Base-by-base conservation (phyloP, 805 yeast species). In the Candida nemodendra region DNA sequence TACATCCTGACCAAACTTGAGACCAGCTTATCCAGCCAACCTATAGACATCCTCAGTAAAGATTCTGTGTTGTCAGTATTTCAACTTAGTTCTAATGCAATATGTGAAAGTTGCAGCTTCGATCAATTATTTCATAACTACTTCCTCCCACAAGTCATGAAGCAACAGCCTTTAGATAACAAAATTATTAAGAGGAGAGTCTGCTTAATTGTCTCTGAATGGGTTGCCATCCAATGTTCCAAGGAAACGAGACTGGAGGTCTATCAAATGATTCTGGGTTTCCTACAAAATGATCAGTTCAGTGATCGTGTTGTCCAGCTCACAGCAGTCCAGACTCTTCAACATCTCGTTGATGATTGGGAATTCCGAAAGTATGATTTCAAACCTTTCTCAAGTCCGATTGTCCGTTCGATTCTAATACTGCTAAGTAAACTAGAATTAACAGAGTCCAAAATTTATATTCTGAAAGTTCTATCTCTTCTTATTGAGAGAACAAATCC, bases 61-160 rank as follows among this genome's bases (percentile, higher is more conserved):
- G 99, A 91, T 61, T 75, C 95, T 0, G 79, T 84, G 0, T 71
- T 88, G 42, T 76, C 89, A 18, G 84, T 88, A n/a, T 84, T 93
- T 49, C 95, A 89, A 60, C 67, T 86, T 18, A 80, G 91, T 38
- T 71, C 91, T 0, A 68, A 67, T 40, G 79, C 85, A 0, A 77
- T 91, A 15, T 68, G 76, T 30, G 80, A 79, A 22, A 66, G 67
- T 35, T 81, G 85, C 25, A 78, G 85, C 50, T 85, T 89, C 53
- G 85, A 86, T 54, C 69, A 70, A 30, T 59, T 87, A 16, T 69
- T 88, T 38, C 57, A 53, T 2, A 72, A 74, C 15, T 72, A 77
- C 5, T 76, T 88, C 44, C 62, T 85, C n/a, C 95, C 96, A 0
- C 81, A 81, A 44, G 78, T 75, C 1, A 40, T 71, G 32, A 67